These are phyloP conservation scores for Strobilomyces dryophilus DNA, from an alignment of 768 basidiomycete genomes.

Conservation along the genomic window DNA sequence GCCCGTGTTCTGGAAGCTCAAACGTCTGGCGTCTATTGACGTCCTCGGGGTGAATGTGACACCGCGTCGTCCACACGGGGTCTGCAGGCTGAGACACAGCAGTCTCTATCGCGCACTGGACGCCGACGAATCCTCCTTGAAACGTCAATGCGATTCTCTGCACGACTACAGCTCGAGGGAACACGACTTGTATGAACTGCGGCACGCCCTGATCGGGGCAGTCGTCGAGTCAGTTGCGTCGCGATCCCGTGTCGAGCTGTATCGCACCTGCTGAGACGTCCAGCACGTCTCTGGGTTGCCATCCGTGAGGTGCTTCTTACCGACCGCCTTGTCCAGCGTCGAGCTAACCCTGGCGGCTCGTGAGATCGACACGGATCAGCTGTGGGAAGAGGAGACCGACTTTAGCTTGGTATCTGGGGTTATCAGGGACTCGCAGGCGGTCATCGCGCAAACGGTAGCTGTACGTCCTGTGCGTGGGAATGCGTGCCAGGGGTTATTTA, in stretches of 20 bases:
- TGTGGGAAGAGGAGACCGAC: conserved; percentile 38
- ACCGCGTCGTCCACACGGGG: conserved; percentile 46
- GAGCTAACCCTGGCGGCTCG: conserved; percentile 63
- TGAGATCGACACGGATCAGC: conserved; percentile 3
- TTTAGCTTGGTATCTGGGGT: conserved; percentile 23
- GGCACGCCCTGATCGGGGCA: conserved; percentile 81
- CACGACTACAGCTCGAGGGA: conserved; percentile 50
- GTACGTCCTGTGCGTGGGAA: conserved; percentile 18
- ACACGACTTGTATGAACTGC: conserved; percentile 68
- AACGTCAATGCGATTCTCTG: conserved; percentile 61
- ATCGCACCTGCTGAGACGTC: conserved; percentile 70
- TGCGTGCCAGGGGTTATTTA: background rate
- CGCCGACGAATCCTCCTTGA: conserved; percentile 85
- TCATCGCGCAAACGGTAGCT: conserved; percentile 13
- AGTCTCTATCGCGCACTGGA: conserved; percentile 49
- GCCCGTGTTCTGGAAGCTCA: conserved; percentile 35
- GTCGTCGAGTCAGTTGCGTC: conserved; percentile 7
- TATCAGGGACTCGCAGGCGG: conserved; percentile 19
- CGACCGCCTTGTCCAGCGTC: conserved; percentile 66
- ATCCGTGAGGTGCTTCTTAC: conserved; percentile 69
- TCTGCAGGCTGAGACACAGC: conserved; percentile 30
- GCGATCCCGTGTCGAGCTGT: background rate
- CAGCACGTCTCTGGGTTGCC: conserved; percentile 76
- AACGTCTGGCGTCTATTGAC: conserved; percentile 72
- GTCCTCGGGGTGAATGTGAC: conserved; percentile 71